Percentiles rank a stretch among this genome's conserved stretches.
phyloP scores from a whole-genome alignment of 257 asterid species.

The Orobanche coerulescens region DNA sequence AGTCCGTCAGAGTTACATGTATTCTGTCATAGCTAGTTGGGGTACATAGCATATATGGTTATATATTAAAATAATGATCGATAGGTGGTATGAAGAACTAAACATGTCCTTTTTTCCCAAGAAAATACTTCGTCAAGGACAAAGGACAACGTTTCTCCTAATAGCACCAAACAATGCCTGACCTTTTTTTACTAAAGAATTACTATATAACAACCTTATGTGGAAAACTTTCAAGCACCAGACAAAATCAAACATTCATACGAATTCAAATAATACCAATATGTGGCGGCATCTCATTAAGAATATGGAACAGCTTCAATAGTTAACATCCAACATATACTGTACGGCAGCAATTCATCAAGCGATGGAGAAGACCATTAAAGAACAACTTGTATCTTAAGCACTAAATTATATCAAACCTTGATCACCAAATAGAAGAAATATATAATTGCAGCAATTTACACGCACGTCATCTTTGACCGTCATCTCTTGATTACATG shows the following conservation, averaged over 20 bases:
- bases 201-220: not conserved
- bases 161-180: not conserved
- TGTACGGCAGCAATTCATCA: constrained; percentile 1
- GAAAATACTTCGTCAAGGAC: not conserved
- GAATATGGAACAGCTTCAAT: not conserved
- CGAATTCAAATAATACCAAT: not conserved
- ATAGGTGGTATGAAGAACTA: not conserved
- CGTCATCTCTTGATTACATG: not conserved
- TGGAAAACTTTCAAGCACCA: not conserved
- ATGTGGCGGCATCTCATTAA: not conserved
- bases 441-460: not conserved
- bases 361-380: not conserved
- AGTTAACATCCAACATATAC: not conserved
- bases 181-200: not conserved
- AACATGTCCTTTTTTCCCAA: not conserved
- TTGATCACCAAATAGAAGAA: not conserved
- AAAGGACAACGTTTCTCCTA: not conserved
- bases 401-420: not conserved
- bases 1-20: no score
- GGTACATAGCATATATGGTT: no score
- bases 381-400: not conserved
- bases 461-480: not conserved
- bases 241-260: not conserved
- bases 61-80: not conserved
- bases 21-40: no score